A percentile compares a stretch with the other conserved stretches of the same genome.
These are phyloP conservation scores for Aspergillus ibericus DNA, from an alignment of 2,329 filamentous ascomycete species.

Conservation along the genomic window DNA sequence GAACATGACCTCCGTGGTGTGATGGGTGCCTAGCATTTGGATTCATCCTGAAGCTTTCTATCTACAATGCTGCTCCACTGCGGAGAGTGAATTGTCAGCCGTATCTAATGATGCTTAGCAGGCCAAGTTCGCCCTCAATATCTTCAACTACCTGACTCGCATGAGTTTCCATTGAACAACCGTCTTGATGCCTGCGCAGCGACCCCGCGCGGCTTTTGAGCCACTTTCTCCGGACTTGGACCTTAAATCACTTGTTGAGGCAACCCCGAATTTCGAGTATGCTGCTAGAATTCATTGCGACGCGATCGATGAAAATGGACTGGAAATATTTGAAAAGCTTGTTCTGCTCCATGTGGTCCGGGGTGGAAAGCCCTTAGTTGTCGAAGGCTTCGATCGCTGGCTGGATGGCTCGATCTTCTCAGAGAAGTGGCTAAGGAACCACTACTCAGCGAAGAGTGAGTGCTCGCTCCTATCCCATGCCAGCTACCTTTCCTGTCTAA, in stretches of 20 bases:
- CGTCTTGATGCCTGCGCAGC: constrained; percentile 70
- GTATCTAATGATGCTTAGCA: neutral
- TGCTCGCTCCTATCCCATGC: constrained; percentile 7
- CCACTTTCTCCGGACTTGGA: constrained; percentile 86
- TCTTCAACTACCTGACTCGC: neutral
- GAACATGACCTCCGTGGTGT: neutral
- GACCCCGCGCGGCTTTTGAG: constrained; percentile 86
- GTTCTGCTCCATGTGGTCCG: constrained; percentile 80
- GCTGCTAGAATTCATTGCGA: constrained; percentile 76
- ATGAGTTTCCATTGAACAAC: neutral
- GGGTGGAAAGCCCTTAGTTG: constrained; percentile 82
- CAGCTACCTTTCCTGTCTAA: constrained; percentile 16
- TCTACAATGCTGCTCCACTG: neutral
- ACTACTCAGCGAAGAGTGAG: constrained; percentile 76
- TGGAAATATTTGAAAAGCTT: constrained; percentile 80
- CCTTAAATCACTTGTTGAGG: constrained; percentile 71
- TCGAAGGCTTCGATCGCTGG: constrained; percentile 80
- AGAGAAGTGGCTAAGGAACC: constrained; percentile 73
- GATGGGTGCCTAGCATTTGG: no score
- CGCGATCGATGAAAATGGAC: constrained; percentile 73
- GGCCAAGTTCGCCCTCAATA: neutral
- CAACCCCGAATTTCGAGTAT: constrained; percentile 81
- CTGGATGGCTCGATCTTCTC: constrained; percentile 79
- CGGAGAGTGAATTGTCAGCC: neutral
- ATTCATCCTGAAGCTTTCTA: neutral